phyloP scores from a whole-genome alignment of 2,329 filamentous ascomycete genomes.

The Zymoseptoria passerinii region DNA sequence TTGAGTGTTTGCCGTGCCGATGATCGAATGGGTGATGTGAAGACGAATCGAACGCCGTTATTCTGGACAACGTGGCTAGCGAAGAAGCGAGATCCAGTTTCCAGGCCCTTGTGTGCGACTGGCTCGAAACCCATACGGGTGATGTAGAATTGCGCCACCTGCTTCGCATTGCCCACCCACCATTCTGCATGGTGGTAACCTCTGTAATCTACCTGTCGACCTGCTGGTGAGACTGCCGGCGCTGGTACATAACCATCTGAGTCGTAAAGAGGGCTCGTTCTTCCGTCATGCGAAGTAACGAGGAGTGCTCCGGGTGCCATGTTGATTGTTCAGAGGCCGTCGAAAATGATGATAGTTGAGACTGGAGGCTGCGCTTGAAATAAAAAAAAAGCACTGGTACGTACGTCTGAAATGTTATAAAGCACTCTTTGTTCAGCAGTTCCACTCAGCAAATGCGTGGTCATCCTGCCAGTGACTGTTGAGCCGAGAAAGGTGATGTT shows the following conservation, averaged over 20 bases:
- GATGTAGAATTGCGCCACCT: constrained; percentile 82
- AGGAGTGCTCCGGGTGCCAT: constrained; percentile 34
- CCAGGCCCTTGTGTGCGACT: constrained; percentile 77
- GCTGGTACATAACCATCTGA: constrained; percentile 6
- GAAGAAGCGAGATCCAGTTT: constrained; percentile 73
- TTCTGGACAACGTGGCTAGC: constrained; percentile 80
- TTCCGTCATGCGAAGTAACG: constrained; percentile 24
- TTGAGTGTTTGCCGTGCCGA: constrained; percentile 19
- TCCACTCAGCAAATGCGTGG: neutral
- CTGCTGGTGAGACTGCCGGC: constrained; percentile 6
- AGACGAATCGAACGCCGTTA: constrained; percentile 68
- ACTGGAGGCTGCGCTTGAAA: neutral
- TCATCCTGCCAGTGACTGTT: neutral
- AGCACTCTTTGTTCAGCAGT: neutral
- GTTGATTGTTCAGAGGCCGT: constrained; percentile 3
- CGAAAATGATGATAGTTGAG: neutral
- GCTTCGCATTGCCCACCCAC: constrained; percentile 96
- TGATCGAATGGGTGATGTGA: constrained; percentile 69
- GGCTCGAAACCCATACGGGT: constrained; percentile 77
- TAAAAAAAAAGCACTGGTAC: neutral
- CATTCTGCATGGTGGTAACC: constrained; percentile 92
- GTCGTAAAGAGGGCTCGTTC: constrained; percentile 18
- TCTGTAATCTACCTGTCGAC: constrained; percentile 45
- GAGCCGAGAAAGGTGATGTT: neutral
- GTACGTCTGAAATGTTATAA: neutral